Evolutionary conservation across 768 basidiomycete genomes (phyloP), one percentile per base, ranked within the genome.

Genomic region (Terana coerulea): DNA sequence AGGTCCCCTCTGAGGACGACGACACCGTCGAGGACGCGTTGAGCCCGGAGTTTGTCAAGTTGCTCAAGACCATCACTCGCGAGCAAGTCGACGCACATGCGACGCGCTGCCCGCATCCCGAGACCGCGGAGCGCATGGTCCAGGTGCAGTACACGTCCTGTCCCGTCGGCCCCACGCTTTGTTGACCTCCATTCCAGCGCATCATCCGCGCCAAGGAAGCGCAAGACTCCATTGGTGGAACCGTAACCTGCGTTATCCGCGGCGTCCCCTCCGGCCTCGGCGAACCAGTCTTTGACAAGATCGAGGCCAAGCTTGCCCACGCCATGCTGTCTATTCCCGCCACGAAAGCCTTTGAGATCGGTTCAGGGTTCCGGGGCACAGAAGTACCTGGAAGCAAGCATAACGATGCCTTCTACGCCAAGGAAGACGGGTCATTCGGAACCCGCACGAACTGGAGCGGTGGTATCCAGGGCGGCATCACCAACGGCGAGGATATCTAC

Each of bases 291-390:
- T 98, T 99, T 69, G 95, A 99, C 80, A 98, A 98, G 71, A 87
- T 98, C 67, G 95, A 97, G 70, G 97, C 97, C 17, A 81, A 81
- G 56, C 84, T 99, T 54, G 95, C 81, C 11, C 97, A 98, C 66
- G 97, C 97, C 7, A 98, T 99, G 95, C 80, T 99, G 47, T 97
- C 94, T 49, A 97, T 99, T 64, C 97, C 97, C 24, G 95, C 97
- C 15, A 98, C 97, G 49, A 99, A 99, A 65, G 93, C 84, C 5
- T 98, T 99, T 68, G 97, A 99, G 72, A 85, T 98, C 57, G 97
- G 97, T 34, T 95, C 92, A 26, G 97, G 97, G 22, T 97, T 99
- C 79, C 78, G 82, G 58, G 97, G 97, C 6, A 92, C 94, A 5
- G 88, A 95, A 70, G 84, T 98, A 39, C 88, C 91, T 5, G 97